Base-by-base conservation (phyloP, 331 rosid genomes). In the Acacia pycnantha region DNA sequence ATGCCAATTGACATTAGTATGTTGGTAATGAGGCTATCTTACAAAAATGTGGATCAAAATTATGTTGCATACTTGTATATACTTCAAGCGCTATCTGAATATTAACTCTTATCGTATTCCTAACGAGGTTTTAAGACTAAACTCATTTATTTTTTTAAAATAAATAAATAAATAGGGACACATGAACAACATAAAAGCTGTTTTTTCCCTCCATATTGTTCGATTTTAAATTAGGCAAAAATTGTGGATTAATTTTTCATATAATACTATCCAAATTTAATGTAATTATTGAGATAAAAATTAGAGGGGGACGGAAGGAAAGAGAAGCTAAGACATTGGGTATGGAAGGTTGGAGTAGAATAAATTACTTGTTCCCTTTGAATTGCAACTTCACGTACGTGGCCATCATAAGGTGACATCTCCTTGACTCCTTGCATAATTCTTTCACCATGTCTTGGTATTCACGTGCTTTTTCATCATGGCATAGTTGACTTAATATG, bases 321-420 rank as follows among this genome's bases (percentile, higher is more conserved):
- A 51, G n/a, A 51, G 58, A 21, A 3, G 58, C 5, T 18, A 51
- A 54, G 21, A 6, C 4, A 54, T 59, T 70, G 84, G 76, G 76
- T n/a, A 8, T 27, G 68, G 41, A 19, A 65, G 43, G 62, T 84
- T 78, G 87, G 82, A 81, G 84, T 87, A 73, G n/a, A 82, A 81
- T 82, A n/a, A 79, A 77, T 83, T 64, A 47, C 56, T 51, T 81
- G 76, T 43, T 53, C 47, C 35, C 61, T 78, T 51, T 83, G 59
- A 81, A 81, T 19, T 61, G 11, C 53, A 76, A 50, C 74, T 13
- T 61, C 41, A 74, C 47, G 31, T 48, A 74, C 56, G 24, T 68
- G 76, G 78, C 83, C 58, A 21, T 73, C 21, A 16, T 53, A 24
- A 21, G 44, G 65, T 2, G 24, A 7, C 62, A 29, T n/a, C 8